A percentile compares a stretch with the other conserved stretches of the same genome.
Evolutionary conservation across 352 stramenopile genomes (phyloP).

Genomic region (Pythium dissotocum): DNA sequence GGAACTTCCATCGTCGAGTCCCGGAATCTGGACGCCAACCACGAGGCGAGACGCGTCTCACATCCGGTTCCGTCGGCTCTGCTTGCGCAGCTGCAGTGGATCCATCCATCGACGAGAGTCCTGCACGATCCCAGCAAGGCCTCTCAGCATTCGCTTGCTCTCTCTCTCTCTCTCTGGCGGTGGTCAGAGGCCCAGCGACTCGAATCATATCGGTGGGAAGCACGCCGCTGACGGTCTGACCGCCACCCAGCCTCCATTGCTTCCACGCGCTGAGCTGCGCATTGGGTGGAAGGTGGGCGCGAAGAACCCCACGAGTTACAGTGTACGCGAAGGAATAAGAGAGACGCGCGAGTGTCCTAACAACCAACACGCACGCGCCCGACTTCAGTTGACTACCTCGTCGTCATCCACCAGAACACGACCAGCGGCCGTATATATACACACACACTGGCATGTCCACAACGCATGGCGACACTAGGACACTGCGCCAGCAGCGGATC

Average conservation of each 20-base stretch:
- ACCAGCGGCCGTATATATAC: not conserved
- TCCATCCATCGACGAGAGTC: not conserved
- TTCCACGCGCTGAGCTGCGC: not conserved
- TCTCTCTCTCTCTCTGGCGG: not conserved
- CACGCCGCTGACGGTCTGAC: not conserved
- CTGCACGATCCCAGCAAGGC: too few species aligned
- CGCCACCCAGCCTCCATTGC: not conserved
- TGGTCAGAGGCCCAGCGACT: not conserved
- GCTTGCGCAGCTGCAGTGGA: not conserved
- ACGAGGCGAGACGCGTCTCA: not conserved
- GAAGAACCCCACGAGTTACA: not conserved
- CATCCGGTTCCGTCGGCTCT: not conserved
- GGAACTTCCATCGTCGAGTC: not conserved
- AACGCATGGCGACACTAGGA: not conserved
- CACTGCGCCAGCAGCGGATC: not conserved
- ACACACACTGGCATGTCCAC: not conserved
- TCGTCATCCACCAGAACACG: not conserved
- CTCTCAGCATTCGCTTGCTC: not conserved
- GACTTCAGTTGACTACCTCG: not conserved
- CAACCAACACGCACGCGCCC: not conserved
- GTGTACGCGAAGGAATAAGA: not conserved
- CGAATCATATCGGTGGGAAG: not conserved
- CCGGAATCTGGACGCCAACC: too few species aligned
- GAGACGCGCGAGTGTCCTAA: not conserved
- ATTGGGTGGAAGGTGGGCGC: not conserved